Evolutionary conservation across 805 yeast species (phyloP), one percentile per base, ranked within the genome.

Genomic region (Isabelozyma rhagii): DNA sequence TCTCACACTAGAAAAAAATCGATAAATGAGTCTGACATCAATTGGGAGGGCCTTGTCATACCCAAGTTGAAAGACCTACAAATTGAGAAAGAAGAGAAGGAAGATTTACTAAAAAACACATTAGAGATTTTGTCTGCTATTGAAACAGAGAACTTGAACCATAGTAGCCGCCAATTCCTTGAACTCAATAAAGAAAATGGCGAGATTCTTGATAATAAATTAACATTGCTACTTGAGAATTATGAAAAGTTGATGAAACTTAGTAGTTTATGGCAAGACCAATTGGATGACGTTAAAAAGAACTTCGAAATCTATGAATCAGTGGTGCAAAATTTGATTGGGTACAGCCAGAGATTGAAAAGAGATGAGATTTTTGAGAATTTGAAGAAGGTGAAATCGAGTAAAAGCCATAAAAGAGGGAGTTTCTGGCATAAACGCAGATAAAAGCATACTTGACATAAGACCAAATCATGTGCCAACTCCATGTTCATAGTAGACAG

Each of bases 321-420:
- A 2, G 96, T 94, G 56, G 91, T 94, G 41, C 96, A 90, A 61
- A 91, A 89, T 58, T 71, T 92, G 57, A 88, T 92, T 13, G 97
- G 96, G 7, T 91, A 92, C 63, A 87, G 96, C 6, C 97, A 94
- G 65, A 81, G 89, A 58, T 58, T 87, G 46, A 79, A 87, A 57
- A 74, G 93, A 46, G 71, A 73, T 41, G 77, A 72, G 52, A 59
- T 74, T 25, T 52, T 69, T 44, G 73, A 60, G 47, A 63, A 63
- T 48, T 61, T 72, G 55, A 63, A 64, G 41, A 58, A 62, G 47
- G 52, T 67, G 5, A 69, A 66, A 48, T 44, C 53, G 50, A 51
- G 54, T 52, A 45, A 54, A 47, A 42, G 53, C 34, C 44, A 47
- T n/a, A 41, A 41, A 21, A 21, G 45, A 40, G 43, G 42, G 17